Evolutionary conservation across 495 filamentous ascomycete species (phyloP), one percentile per base, ranked within the genome.

Genomic region (Umbilicaria muhlenbergii): DNA sequence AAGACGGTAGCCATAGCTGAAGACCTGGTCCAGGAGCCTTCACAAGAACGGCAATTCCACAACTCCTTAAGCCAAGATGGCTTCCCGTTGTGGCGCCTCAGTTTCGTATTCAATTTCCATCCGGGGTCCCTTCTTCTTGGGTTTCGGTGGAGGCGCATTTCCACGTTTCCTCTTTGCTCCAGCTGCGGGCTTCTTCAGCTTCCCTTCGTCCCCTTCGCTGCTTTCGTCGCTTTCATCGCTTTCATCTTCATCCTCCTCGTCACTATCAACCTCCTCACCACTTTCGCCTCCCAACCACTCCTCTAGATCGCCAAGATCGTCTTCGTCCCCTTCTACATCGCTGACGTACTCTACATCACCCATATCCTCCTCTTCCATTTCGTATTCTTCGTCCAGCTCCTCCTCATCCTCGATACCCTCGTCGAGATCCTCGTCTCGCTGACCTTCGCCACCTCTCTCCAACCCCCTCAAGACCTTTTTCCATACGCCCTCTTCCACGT

Each of bases 391-490:
- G 14, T 73, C 73, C 36, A 81, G 73, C 43, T 82, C 70, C 18
- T 80, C 78, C 48, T 94, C 86, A 3, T 86, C 89, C 54, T 89
- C 83, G 52, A 85, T 75, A 8, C 79, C 81, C 45, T 81, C 72
- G 54, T 95, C 89, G 56, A 88, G 55, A 58, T 95, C 89, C 65
- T 83, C 76, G 63, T 96, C 91, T 50, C 86, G 69, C 52, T 69
- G 70, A 37, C 81, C 91, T 57, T 91, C 84, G 18, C 88, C 87
- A 51, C 77, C 74, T 44, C 78, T 71, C 71, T 96, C 92, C 58
- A 96, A 65, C 2, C 87, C 88, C 36, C 79, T 78, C 38, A 98
- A 71, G 19, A 98, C 92, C 74, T 86, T 91, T 80, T 94, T 94
- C 91, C 91, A 98, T 48, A 98, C 86, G 12, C 68, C 69, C 60